Conservation (phyloP, 352 stramenopile species). For the Phytophthora colocasiae region DNA sequence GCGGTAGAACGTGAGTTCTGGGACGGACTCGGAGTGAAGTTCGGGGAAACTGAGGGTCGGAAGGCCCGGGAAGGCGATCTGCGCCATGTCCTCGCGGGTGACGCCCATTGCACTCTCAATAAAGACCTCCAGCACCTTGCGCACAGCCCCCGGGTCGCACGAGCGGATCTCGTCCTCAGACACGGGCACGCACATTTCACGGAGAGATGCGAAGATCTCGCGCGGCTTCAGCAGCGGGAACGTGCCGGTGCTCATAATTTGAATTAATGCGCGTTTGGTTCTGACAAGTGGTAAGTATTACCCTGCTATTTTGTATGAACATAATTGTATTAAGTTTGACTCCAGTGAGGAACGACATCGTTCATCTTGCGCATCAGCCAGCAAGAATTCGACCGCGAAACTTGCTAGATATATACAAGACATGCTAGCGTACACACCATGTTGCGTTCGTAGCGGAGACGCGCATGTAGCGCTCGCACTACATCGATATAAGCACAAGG, state of each 20-base stretch:
- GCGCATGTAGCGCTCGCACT: no score
- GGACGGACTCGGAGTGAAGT: slow-evolving; percentile 94
- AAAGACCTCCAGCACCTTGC: slow-evolving; percentile 91
- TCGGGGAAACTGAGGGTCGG: slow-evolving; percentile 89
- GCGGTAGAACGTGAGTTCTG: slow-evolving; percentile 94
- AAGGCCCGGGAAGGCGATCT: slow-evolving; percentile 89
- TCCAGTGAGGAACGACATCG: no score
- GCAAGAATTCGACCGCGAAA: no score
- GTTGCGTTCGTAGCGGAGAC: no score
- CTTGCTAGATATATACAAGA: no score
- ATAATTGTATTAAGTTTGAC: no score
- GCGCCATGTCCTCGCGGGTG: slow-evolving; percentile 91
- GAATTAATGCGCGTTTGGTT: neutral
- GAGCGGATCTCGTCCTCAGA: slow-evolving; percentile 90
- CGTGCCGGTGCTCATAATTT: slow-evolving; percentile 25
- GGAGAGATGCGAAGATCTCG: slow-evolving; percentile 93
- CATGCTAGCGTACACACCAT: no score
- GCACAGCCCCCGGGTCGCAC: slow-evolving; percentile 74
- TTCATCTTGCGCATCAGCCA: no score
- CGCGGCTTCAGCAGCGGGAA: slow-evolving; percentile 95
- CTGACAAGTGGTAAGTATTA: no score
- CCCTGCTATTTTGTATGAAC: no score
- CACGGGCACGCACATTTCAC: slow-evolving; percentile 91
- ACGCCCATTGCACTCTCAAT: slow-evolving; percentile 92
- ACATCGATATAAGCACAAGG: no score